A percentile compares a stretch with the other conserved stretches of the same genome.
These are phyloP conservation scores for Lecanoromycetidae sp. DNA, from an alignment of 2,329 filamentous ascomycete genomes.

Conservation along the genomic window DNA sequence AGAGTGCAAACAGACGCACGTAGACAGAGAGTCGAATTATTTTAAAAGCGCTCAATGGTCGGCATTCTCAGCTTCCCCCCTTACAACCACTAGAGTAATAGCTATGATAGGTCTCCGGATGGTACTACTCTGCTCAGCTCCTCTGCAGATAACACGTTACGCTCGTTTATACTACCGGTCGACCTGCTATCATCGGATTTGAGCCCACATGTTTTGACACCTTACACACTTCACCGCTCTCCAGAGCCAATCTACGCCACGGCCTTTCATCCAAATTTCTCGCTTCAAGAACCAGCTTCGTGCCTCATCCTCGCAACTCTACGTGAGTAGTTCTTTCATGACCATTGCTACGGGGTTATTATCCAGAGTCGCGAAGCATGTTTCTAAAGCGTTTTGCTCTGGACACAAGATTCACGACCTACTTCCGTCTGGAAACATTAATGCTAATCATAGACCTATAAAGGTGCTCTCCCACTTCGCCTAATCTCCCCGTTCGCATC, in stretches of 20 bases:
- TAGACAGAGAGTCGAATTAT: conserved; percentile 1
- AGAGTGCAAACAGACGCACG: not conserved
- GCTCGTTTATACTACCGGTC: conserved; percentile 42
- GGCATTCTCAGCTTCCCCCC: conserved; percentile 8
- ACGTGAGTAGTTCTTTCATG: too few species aligned
- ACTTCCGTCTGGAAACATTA: too few species aligned
- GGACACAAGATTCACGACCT: too few species aligned
- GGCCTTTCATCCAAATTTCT: conserved; percentile 43
- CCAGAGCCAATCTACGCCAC: conserved; percentile 42
- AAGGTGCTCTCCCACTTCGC: conserved; percentile 46
- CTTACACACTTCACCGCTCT: conserved; percentile 36
- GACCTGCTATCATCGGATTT: conserved; percentile 34
- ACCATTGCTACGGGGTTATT: too few species aligned
- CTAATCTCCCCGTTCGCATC: conserved; percentile 44
- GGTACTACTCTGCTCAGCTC: conserved; percentile 48
- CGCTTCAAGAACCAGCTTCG: conserved; percentile 38
- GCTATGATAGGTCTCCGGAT: too few species aligned
- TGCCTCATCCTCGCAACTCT: conserved; percentile 41
- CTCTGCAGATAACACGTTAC: conserved; percentile 38
- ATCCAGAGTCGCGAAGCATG: too few species aligned
- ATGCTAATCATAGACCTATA: too few species aligned
- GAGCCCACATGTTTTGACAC: conserved; percentile 28
- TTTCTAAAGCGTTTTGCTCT: too few species aligned
- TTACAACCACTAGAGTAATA: too few species aligned
- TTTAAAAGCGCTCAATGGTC: conserved; percentile 17